Conservation (phyloP, 1,139 yeast species). For the Nakaseomyces delphensis region DNA sequence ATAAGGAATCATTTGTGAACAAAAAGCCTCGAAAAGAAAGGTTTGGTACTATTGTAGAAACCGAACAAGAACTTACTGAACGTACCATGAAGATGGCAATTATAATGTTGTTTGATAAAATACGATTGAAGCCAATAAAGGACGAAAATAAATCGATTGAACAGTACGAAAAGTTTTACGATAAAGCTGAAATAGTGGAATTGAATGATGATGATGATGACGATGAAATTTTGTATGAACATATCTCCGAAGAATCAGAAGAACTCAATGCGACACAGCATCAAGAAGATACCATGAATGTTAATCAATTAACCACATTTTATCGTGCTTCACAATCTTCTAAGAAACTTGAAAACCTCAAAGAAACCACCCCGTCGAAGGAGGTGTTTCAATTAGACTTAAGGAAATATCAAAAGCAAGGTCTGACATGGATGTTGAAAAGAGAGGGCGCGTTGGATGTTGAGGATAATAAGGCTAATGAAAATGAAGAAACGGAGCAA, state of each 20-base stretch:
- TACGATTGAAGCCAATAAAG: conserved; percentile 33
- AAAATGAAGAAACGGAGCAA: conserved; percentile 15
- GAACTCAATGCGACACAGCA: conserved; percentile 21
- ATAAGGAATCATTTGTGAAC: conserved; percentile 4
- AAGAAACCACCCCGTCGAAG: conserved; percentile 56
- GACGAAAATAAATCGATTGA: conserved; percentile 18
- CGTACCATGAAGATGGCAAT: conserved; percentile 52
- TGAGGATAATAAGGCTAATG: conserved; percentile 20
- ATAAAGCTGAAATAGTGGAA: conserved; percentile 30
- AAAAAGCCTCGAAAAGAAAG: conserved; percentile 16
- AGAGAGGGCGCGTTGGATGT: conserved; percentile 47
- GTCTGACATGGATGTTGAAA: conserved; percentile 73
- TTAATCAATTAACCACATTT: conserved; percentile 69
- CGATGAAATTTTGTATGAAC: conserved; percentile 11
- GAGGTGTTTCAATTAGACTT: conserved; percentile 48
- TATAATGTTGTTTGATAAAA: conserved; percentile 45
- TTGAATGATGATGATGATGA: conserved; percentile 25
- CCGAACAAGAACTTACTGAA: conserved; percentile 45
- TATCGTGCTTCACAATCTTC: conserved; percentile 60
- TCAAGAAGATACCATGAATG: conserved; percentile 40
- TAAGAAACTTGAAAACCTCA: conserved; percentile 38
- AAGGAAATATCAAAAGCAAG: conserved; percentile 70
- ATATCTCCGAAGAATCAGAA: not conserved
- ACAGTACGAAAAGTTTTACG: conserved; percentile 15
- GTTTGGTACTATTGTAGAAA: conserved; percentile 33